These are phyloP conservation scores for Maudiozyma saulgeensis DNA, from an alignment of 805 yeast genomes.

Conservation along the genomic window DNA sequence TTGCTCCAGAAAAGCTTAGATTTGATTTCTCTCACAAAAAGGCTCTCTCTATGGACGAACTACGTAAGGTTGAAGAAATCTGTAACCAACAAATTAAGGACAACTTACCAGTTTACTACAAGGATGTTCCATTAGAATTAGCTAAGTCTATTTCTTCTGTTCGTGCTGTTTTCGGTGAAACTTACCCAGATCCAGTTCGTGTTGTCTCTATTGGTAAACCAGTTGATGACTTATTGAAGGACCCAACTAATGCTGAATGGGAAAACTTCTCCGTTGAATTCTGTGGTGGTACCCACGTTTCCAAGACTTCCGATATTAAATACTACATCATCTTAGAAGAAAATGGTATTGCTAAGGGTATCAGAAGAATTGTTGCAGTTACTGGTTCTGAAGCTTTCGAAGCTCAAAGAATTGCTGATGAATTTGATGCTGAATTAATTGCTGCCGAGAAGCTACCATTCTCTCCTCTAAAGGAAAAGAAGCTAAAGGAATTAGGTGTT, in stretches of 20 bases:
- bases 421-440: slow-evolving; percentile 53
- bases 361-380: slow-evolving; percentile 94
- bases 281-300: slow-evolving; percentile 98
- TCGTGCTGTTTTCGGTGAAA: slow-evolving; percentile 98
- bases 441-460: slow-evolving; percentile 55
- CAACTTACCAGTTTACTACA: slow-evolving; percentile 64
- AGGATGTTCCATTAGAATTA: slow-evolving; percentile 64
- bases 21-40: slow-evolving; percentile 94
- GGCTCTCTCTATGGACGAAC: slow-evolving; percentile 62
- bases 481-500: slow-evolving; percentile 76
- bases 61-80: slow-evolving; percentile 65
- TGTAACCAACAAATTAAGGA: slow-evolving; percentile 62
- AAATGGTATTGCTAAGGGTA: slow-evolving; percentile 97
- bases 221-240: slow-evolving; percentile 65
- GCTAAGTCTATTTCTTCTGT: slow-evolving; percentile 77
- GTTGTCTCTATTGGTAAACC: slow-evolving; percentile 93
- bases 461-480: slow-evolving; percentile 71
- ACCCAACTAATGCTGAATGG: slow-evolving; percentile 74
- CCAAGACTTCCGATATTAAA: slow-evolving; percentile 85
- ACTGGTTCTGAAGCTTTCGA: slow-evolving; percentile 86
- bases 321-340: slow-evolving; percentile 87
- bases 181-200: slow-evolving; percentile 97
- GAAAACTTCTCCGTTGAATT: slow-evolving; percentile 73
- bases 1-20: slow-evolving; percentile 88
- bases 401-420: slow-evolving; percentile 76